Evolutionary conservation across 2,329 filamentous ascomycete species (phyloP), one percentile per base, ranked within the genome.

Genomic region (Phoma sp.): DNA sequence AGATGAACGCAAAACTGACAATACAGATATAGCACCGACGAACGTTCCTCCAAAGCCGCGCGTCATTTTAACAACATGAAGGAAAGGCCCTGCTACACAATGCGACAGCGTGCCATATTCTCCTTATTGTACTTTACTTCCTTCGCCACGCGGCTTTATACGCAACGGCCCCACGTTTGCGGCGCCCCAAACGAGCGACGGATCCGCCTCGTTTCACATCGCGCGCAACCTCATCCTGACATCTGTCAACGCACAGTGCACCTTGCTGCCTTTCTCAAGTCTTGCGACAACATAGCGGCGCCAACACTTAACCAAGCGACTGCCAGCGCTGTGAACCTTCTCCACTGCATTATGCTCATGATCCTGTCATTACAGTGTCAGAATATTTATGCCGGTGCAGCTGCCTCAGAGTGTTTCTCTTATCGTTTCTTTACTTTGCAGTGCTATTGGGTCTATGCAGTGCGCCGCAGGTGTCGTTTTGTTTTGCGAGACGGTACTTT

Each of bases 231-330:
- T 43, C 21, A 42, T 37, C 36, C 37, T 51, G 53, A 51, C 46
- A 42, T 38, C 29, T 49, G 30, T 46, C 42, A 42, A 46, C 28
- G 47, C 53, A 56, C 47, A 47, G 53, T 23, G 47, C 53, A 33
- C 45, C 20, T 29, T 9, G 26, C 11, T 23, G 26, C 12, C 33
- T 21, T 42, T 21, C 10, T 21, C n/a, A 14, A 40, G n/a, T 21
- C 21, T 25, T 50, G 42, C 36, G 37, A 56, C 42, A 32, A 37
- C 25, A 29, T n/a, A 36, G 40, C 40, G 30, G 43, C 50, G 14
- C 30, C 20, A 15, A 11, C n/a, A 33, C 12, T n/a, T 25, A 17
- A 26, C n/a, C 20, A 47, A 47, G 29, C 32, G 36, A 21, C 15
- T 34, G 37, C 17, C 25, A 18, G 30, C 32, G 12, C 37, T 42